A percentile compares a stretch with the other conserved stretches of the same genome.
These are phyloP conservation scores for Psilocybe azurescens DNA, from an alignment of 768 basidiomycete genomes.

Conservation along the genomic window DNA sequence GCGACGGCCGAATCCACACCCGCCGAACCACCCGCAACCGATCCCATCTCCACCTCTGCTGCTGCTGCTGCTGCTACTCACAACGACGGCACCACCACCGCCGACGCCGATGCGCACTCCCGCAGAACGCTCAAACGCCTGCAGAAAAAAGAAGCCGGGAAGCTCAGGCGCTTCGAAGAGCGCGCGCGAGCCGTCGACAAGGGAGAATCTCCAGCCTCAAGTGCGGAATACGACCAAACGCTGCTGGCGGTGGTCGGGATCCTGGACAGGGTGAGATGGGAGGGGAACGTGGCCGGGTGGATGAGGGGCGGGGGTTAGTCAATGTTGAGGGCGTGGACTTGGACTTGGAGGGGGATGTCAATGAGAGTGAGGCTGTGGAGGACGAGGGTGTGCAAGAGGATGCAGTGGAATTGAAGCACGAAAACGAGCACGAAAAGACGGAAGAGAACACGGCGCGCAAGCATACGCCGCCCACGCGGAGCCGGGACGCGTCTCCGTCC, in stretches of 20 bases:
- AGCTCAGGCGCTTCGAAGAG: neutral
- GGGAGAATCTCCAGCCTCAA: neutral
- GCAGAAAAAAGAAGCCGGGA: neutral
- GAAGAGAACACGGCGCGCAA: too few species aligned
- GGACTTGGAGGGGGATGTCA: neutral
- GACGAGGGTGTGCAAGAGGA: neutral
- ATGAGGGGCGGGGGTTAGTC: constrained; percentile 59
- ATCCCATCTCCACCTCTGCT: too few species aligned
- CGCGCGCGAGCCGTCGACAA: neutral
- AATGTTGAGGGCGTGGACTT: neutral
- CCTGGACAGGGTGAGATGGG: constrained; percentile 59
- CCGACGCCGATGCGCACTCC: neutral
- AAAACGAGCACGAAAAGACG: neutral
- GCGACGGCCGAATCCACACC: too few species aligned
- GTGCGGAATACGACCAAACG: constrained; percentile 49
- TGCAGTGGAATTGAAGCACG: neutral
- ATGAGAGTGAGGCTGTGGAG: neutral
- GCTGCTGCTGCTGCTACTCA: too few species aligned
- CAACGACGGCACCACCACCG: too few species aligned
- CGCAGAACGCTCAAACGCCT: neutral
- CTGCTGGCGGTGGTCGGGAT: constrained; percentile 73
- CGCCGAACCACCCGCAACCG: too few species aligned
- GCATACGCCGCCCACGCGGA: neutral
- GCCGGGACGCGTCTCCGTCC: neutral
- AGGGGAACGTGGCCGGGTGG: constrained; percentile 75